Conservation (phyloP, 768 basidiomycete species). For the Serpula lacrymans region DNA sequence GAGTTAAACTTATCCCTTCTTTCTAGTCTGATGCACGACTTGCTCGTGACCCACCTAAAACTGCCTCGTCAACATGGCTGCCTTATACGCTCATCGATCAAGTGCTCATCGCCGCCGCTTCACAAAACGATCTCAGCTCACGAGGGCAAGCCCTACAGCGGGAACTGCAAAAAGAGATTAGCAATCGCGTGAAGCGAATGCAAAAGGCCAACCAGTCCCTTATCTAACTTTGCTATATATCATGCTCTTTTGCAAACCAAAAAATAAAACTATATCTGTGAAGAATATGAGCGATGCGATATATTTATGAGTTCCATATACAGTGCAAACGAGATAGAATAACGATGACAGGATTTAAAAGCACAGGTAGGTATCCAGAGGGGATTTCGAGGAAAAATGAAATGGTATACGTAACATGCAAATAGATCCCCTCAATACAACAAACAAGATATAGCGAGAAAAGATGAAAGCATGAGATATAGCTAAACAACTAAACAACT, state of each 20-base stretch:
- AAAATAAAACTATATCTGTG: not conserved
- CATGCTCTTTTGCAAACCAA: not conserved
- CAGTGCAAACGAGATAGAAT: constrained; percentile 14
- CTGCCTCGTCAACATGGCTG: constrained; percentile 67
- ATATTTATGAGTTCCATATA: constrained; percentile 10
- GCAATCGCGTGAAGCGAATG: constrained; percentile 62
- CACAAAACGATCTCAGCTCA: constrained; percentile 46
- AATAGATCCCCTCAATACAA: constrained; percentile 19
- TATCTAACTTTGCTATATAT: constrained; percentile 5
- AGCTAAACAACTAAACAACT: constrained; percentile 9
- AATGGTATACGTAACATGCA: constrained; percentile 14
- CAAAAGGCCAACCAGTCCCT: constrained; percentile 61
- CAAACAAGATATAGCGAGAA: constrained; percentile 15
- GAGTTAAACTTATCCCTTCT: constrained; percentile 9
- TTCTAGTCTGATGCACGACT: constrained; percentile 51
- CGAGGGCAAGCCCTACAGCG: constrained; percentile 38
- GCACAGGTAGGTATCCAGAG: not conserved
- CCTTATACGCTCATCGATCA: constrained; percentile 85
- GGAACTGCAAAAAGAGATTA: constrained; percentile 57
- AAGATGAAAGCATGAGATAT: constrained; percentile 12
- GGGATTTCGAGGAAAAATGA: constrained; percentile 4
- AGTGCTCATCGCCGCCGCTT: constrained; percentile 63
- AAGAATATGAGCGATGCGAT: too few species aligned
- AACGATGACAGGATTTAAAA: constrained; percentile 1
- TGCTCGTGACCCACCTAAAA: constrained; percentile 48